phyloP scores from a whole-genome alignment of 805 yeast species.

The Trichomonascus vanleenenianus region DNA sequence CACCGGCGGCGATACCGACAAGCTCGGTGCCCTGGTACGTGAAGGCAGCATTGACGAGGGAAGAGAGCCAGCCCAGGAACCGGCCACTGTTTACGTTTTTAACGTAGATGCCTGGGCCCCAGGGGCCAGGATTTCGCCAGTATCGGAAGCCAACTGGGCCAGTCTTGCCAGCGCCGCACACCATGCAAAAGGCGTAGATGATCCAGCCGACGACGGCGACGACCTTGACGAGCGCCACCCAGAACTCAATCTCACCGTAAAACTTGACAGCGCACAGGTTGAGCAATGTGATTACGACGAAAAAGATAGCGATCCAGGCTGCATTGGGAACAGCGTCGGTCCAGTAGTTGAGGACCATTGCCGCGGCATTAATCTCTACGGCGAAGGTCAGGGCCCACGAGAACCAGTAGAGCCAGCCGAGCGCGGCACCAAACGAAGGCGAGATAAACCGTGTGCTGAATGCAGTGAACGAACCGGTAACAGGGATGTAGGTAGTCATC shows the following conservation, averaged over 20 bases:
- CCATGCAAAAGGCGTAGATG: constrained; percentile 71
- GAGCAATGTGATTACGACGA: constrained; percentile 52
- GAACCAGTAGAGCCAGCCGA: constrained; percentile 77
- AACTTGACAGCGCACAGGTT: constrained; percentile 65
- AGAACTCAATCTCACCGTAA: constrained; percentile 80
- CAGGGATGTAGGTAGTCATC: constrained; percentile 68
- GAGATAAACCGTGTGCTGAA: constrained; percentile 71
- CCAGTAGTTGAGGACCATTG: constrained; percentile 76
- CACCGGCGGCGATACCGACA: constrained; percentile 79
- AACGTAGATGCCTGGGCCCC: constrained; percentile 43
- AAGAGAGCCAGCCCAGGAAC: constrained; percentile 64
- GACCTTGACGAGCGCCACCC: constrained; percentile 68
- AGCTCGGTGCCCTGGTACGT: constrained; percentile 86
- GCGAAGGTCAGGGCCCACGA: constrained; percentile 73
- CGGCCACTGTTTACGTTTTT: constrained; percentile 48
- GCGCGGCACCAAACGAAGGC: constrained; percentile 63
- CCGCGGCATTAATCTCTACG: constrained; percentile 74
- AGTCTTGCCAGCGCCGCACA: constrained; percentile 75
- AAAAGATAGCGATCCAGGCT: constrained; percentile 57
- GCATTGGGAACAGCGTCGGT: constrained; percentile 68
- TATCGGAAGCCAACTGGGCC: constrained; percentile 55
- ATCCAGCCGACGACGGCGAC: constrained; percentile 68
- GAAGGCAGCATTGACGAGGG: constrained; percentile 64
- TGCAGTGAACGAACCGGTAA: constrained; percentile 68
- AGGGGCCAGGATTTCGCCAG: constrained; percentile 49